Evolutionary conservation across 1,284 basidiomycete genomes (phyloP).

Genomic region (Cutaneotrichosporon cavernicola): DNA sequence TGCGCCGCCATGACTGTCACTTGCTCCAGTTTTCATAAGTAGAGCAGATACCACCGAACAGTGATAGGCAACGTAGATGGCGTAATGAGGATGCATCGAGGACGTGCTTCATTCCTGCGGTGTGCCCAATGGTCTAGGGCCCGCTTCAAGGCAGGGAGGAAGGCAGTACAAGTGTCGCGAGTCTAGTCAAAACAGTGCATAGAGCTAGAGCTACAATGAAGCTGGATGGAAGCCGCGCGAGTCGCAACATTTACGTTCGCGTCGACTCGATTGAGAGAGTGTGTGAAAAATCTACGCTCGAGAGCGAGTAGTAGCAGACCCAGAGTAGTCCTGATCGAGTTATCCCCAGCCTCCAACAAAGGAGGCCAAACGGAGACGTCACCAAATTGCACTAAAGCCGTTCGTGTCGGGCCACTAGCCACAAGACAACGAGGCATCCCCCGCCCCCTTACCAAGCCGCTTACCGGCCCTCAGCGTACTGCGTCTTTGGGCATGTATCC

Average conservation of each 20-base stretch:
- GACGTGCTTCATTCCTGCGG: too few species aligned
- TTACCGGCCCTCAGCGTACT: background rate
- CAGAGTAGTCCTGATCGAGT: slow-evolving; percentile 58
- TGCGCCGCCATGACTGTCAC: background rate
- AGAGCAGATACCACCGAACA: slow-evolving; percentile 2
- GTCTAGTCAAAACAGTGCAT: background rate
- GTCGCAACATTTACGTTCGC: background rate
- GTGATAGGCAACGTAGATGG: background rate
- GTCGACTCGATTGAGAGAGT: background rate
- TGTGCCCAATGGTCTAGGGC: too few species aligned
- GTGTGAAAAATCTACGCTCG: slow-evolving; percentile 51
- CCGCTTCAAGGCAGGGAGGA: too few species aligned
- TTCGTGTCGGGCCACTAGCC: slow-evolving; percentile 24
- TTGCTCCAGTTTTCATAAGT: slow-evolving; percentile 13
- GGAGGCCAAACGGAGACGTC: slow-evolving; percentile 37
- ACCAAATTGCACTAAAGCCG: slow-evolving; percentile 57
- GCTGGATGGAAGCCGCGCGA: background rate
- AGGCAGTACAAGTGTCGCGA: background rate
- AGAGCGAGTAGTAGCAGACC: slow-evolving; percentile 49
- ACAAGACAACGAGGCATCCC: slow-evolving; percentile 30
- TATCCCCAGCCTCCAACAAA: slow-evolving; percentile 33
- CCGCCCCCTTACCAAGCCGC: slow-evolving; percentile 49
- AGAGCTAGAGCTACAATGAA: background rate
- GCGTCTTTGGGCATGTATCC: slow-evolving; percentile 40
- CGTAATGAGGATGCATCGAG: slow-evolving; percentile 11